phyloP scores from a whole-genome alignment of 768 basidiomycete species.

The Mycena galopus region DNA sequence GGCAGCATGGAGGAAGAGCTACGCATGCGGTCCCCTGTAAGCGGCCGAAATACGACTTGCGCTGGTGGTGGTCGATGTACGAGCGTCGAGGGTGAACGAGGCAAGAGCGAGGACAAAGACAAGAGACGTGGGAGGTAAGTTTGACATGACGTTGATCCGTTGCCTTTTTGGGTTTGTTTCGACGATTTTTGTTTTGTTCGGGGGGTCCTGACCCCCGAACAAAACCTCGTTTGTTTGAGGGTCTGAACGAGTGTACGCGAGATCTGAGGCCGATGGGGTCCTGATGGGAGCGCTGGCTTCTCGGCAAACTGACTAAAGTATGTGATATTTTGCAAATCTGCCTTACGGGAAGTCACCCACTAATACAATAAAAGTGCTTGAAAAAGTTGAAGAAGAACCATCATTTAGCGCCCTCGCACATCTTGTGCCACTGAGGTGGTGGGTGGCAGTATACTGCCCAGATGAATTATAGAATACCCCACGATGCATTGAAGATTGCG shows the following conservation, averaged over 20 bases:
- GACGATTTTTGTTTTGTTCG: not conserved
- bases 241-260: not conserved
- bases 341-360: not conserved
- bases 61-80: not conserved
- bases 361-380: no score
- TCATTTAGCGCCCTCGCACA: no score
- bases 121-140: not conserved
- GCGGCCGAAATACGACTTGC: not conserved
- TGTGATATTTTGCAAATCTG: not conserved
- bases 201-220: not conserved
- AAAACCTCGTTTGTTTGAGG: not conserved
- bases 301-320: not conserved
- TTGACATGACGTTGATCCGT: not conserved
- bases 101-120: not conserved
- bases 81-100: no score
- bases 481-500: no score
- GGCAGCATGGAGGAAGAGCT: not conserved
- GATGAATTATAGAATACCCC: no score
- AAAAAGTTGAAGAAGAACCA: no score
- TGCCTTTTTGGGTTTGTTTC: not conserved
- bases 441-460: no score
- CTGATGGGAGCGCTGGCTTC: constrained; percentile 1
- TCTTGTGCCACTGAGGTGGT: no score
- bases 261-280: constrained; percentile 5
- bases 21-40: no score